These are phyloP conservation scores for Ophiostoma quercus DNA, from an alignment of 2,329 filamentous ascomycete species.

Conservation along the genomic window DNA sequence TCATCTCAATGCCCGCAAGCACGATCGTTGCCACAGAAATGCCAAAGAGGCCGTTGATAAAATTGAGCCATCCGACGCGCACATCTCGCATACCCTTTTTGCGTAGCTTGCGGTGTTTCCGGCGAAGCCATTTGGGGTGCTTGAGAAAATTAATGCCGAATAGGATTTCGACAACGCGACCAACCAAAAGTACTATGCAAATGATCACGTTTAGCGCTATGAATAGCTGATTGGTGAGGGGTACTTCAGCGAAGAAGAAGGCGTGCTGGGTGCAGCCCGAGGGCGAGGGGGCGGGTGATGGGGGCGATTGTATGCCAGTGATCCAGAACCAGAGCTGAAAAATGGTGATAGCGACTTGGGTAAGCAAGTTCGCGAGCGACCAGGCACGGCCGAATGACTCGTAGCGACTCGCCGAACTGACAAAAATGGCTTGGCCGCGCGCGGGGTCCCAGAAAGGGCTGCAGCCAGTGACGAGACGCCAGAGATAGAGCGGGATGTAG, in stretches of 20 bases:
- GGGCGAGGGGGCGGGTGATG: not conserved
- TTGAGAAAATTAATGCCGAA: constrained; percentile 11
- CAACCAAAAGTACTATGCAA: constrained; percentile 24
- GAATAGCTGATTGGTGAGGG: constrained; percentile 23
- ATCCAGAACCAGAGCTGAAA: constrained; percentile 29
- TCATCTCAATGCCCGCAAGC: constrained; percentile 26
- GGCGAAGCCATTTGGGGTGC: constrained; percentile 20
- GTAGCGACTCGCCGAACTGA: constrained; percentile 7
- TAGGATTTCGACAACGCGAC: constrained; percentile 20
- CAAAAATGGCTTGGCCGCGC: constrained; percentile 23
- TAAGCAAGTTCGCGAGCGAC: constrained; percentile 18
- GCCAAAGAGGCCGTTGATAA: constrained; percentile 12
- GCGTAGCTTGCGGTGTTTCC: constrained; percentile 16
- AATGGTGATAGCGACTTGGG: constrained; percentile 23
- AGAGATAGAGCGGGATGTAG: constrained; percentile 26
- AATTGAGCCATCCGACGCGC: not conserved
- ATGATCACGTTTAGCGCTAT: constrained; percentile 26
- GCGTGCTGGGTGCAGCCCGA: constrained; percentile 19
- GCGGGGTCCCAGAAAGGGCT: constrained; percentile 28
- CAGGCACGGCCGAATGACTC: constrained; percentile 13
- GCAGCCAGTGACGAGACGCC: constrained; percentile 28
- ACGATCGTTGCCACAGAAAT: not conserved
- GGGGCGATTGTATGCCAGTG: constrained; percentile 4
- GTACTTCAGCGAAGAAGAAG: constrained; percentile 27
- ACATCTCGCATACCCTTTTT: constrained; percentile 19